Evolutionary conservation across 1,284 basidiomycete genomes (phyloP), one percentile per base, ranked within the genome.

Genomic region (Malassezia arunalokei): DNA sequence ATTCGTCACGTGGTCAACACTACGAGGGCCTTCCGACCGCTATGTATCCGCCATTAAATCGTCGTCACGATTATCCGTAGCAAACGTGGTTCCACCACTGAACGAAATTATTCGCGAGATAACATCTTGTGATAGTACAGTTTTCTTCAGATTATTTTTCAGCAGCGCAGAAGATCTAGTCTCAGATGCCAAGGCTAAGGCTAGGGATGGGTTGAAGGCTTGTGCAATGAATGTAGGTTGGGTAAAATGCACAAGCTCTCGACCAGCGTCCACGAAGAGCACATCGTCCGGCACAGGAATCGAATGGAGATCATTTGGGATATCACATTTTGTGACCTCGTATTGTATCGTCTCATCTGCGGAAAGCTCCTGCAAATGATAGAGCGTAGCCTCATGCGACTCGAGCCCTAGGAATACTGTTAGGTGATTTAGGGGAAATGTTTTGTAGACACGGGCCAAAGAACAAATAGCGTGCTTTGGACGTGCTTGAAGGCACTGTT

Each of bases 401-500:
- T 24, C 8, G 14, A 15, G 14, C 3, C 20, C 39, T 15, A 40
- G n/a, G 20, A 24, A 40, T 9, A 9, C 39, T 15, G 17, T 15
- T 15, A n/a, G 39, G 39, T n/a, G 39, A 9, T 75, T 68, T 6
- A 89, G 74, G 20, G 82, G 78, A 6, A 88, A 78, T 0, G 83
- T 83, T 39, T 86, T 78, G 65, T 87, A 89, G 6, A 85, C 86
- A 46, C 79, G 78, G 0, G 83, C 87, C 44, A 89, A 78, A 65
- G 81, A 83, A 71, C 81, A 81, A 58, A 89, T 79, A 45, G 81
- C 76, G 80, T 86, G 85, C 38, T 83, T n/a, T 24, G 9, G 9
- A 8, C 20, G 78, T 0, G 83, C 82, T 4, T 83, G 81, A 12
- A 80, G 78, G 8, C 78, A 78, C 31, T 24, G 20, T n/a, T 40